Evolutionary conservation across 495 filamentous ascomycete genomes (phyloP), one percentile per base, ranked within the genome.

Genomic region (Achaetomiella virescens): DNA sequence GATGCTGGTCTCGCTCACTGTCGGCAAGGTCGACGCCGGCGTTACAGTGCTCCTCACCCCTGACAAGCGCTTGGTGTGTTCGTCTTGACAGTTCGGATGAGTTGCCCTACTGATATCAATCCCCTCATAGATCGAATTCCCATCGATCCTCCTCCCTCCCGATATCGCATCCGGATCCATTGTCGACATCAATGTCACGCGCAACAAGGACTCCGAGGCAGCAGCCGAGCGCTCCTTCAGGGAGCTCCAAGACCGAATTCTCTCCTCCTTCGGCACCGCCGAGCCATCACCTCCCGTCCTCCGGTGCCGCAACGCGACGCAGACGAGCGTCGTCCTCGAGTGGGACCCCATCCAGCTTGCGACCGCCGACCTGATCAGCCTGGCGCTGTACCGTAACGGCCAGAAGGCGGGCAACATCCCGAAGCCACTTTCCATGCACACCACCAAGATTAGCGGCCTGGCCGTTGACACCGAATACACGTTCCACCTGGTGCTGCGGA

Each of bases 11-110:
- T 97, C 93, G 43, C 83, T 98, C 68, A 98, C 93, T 41, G 95
- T 98, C 68, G 93, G 93, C 75, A 98, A 98, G 78, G 93, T 98
- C 72, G 93, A 98, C 71, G 93, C 93, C 62, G 93, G 93, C 71
- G 91, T 98, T 64, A 95, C 93, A 45, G 95, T 98, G 52, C 84
- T 98, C 50, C 80, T 98, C 54, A 98, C 93, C 36, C 87, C 96
- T 64, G 93, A 98, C 75, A 97, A 97, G 75, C 86, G 93, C 61
- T 79, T 98, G 62, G 93, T 97, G 83, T 70, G 84, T 71, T 61
- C 15, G 11, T 38, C 20, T 37, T 29, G 5, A 20, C 37, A 24
- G 15, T 24, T 31, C 18, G 14, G 4, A 15, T 6, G 17, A 22
- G 14, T 35, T 53, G 14, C 27, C 50, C 47, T 21, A 31, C 56